Percentiles rank a stretch among this genome's conserved stretches.
phyloP scores from a whole-genome alignment of 2,329 filamentous ascomycete species.

The Aschersonia sp. region DNA sequence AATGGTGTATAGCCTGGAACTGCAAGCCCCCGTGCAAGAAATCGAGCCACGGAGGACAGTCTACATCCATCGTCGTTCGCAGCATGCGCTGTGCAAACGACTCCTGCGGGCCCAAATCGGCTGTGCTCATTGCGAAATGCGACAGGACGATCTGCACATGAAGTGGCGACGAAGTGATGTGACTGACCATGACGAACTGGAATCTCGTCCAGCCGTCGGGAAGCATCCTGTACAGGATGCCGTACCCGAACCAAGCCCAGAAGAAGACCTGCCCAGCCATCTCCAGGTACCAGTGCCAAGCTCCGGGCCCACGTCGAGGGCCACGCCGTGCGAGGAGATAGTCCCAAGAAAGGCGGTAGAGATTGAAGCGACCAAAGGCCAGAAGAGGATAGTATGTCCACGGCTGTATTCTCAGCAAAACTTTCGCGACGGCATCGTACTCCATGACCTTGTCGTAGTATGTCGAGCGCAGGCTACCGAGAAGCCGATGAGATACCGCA shows the following conservation, averaged over 20 bases:
- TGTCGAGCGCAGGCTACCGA: slow-evolving; percentile 57
- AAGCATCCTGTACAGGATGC: slow-evolving; percentile 59
- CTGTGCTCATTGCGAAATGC: slow-evolving; percentile 87
- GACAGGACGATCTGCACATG: slow-evolving; percentile 86
- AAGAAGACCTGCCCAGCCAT: slow-evolving; percentile 63
- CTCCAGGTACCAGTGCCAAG: slow-evolving; percentile 77
- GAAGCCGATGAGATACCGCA: slow-evolving; percentile 69
- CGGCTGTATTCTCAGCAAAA: slow-evolving; percentile 59
- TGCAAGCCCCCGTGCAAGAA: slow-evolving; percentile 82
- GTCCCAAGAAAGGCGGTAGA: slow-evolving; percentile 70
- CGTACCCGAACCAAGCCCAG: slow-evolving; percentile 78
- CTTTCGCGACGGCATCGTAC: slow-evolving; percentile 60
- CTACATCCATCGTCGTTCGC: slow-evolving; percentile 85
- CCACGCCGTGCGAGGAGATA: slow-evolving; percentile 58
- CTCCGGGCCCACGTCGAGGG: slow-evolving; percentile 59
- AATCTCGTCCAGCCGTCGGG: slow-evolving; percentile 56
- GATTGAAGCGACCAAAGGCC: slow-evolving; percentile 71
- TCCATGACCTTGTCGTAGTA: slow-evolving; percentile 73
- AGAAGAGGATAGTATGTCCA: slow-evolving; percentile 77
- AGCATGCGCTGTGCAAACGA: slow-evolving; percentile 86
- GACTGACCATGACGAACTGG: slow-evolving; percentile 63
- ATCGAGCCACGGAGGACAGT: slow-evolving; percentile 77
- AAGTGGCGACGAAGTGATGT: slow-evolving; percentile 66
- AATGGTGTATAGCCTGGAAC: slow-evolving; percentile 79
- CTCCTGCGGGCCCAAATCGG: slow-evolving; percentile 69